Percentiles rank a stretch among this genome's conserved stretches.
These are phyloP conservation scores for Penicillium roqueforti DNA, from an alignment of 495 filamentous ascomycete species.

Conservation along the genomic window DNA sequence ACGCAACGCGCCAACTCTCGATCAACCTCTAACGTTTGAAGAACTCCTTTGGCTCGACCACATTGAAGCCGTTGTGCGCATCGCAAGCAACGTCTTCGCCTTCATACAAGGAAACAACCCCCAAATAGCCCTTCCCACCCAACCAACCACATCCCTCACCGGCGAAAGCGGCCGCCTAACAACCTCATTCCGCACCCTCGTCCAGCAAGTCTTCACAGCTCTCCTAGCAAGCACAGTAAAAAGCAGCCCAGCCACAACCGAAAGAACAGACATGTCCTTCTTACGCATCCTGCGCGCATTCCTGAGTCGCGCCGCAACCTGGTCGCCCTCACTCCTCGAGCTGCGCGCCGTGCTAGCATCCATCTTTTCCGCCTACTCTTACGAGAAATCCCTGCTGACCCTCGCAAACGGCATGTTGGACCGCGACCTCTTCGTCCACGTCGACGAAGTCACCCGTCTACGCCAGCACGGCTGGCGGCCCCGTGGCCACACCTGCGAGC, in stretches of 20 bases:
- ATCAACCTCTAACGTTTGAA: constrained; percentile 65
- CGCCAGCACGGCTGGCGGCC: constrained; percentile 90
- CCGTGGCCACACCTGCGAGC: constrained; percentile 78
- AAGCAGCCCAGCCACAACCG: constrained; percentile 31
- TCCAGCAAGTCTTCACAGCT: constrained; percentile 87
- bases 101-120: constrained; percentile 28
- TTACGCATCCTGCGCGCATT: constrained; percentile 87
- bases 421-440: constrained; percentile 82
- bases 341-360: constrained; percentile 77
- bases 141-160: constrained; percentile 7
- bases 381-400: constrained; percentile 80
- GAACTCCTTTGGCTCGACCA: constrained; percentile 89
- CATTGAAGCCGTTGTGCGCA: constrained; percentile 76
- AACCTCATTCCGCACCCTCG: constrained; percentile 63
- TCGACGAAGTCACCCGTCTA: constrained; percentile 66
- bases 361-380: constrained; percentile 92
- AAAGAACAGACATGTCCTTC: constrained; percentile 66
- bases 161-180: constrained; percentile 47
- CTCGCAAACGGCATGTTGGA: constrained; percentile 85
- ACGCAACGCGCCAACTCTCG: constrained; percentile 36
- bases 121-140: constrained; percentile 12
- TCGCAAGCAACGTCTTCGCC: constrained; percentile 60
- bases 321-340: constrained; percentile 83
- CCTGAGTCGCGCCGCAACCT: constrained; percentile 72
- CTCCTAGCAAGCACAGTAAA: constrained; percentile 65